phyloP scores from a whole-genome alignment of 805 yeast species.

The Zygotorulaspora florentina region DNA sequence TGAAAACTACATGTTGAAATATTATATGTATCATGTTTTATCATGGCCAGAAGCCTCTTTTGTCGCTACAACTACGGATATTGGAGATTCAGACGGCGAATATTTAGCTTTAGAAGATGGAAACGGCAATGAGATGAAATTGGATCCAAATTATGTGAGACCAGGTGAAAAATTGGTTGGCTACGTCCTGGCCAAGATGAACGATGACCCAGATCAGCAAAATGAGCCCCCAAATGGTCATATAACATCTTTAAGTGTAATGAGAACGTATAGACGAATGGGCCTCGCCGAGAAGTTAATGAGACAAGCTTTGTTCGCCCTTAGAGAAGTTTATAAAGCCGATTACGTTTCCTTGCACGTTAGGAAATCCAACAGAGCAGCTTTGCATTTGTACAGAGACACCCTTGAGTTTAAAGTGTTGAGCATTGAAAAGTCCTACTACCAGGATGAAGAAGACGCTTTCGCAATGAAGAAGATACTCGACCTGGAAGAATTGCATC shows the following conservation, averaged over 20 bases:
- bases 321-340: conserved; percentile 78
- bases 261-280: conserved; percentile 92
- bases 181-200: conserved; percentile 93
- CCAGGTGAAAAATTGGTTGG: conserved; percentile 86
- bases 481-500: conserved; percentile 55
- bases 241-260: conserved; percentile 87
- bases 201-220: conserved; percentile 78
- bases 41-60: conserved; percentile 98
- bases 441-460: conserved; percentile 97
- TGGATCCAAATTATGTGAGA: conserved; percentile 59
- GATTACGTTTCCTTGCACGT: conserved; percentile 88
- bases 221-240: conserved; percentile 86
- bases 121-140: conserved; percentile 36
- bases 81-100: conserved; percentile 31
- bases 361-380: conserved; percentile 89
- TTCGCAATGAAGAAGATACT: conserved; percentile 83
- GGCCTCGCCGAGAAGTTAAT: conserved; percentile 90
- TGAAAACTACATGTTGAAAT: conserved; percentile 88
- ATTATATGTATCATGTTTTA: conserved; percentile 86
- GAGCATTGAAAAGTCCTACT: conserved; percentile 80
- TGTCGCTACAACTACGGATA: conserved; percentile 80
- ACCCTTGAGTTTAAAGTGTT: conserved; percentile 79
- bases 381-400: conserved; percentile 84
- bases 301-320: conserved; percentile 76
- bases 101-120: conserved; percentile 25